Evolutionary conservation across 441 rosid species (phyloP), one percentile per base, ranked within the genome.

Genomic region (Mallotus japonicus): DNA sequence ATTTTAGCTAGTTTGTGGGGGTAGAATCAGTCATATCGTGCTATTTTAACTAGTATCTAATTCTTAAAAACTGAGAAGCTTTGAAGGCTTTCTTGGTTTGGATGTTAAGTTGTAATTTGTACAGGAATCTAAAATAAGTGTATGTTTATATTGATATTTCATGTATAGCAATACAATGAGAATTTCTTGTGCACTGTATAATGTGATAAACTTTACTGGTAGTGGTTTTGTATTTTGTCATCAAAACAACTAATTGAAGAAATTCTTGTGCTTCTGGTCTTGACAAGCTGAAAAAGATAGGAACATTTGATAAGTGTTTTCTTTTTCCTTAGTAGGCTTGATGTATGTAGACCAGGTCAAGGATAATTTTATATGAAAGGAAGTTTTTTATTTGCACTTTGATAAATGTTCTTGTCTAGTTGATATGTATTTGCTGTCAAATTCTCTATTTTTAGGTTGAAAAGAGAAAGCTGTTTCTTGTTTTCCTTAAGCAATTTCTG

Each of bases 401-500:
- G 40, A 62, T 63, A 15, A 46, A 6, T 19, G 0, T 24, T 47
- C 16, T 44, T 65, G 13, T 57, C 12, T 24, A 37, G 50, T 47
- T 71, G 46, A 50, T 60, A 24, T 20, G 66, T 56, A 19, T 37
- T 62, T 59, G 3, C 49, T 68, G 63, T 59, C 13, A 16, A 49
- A 55, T 79, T 53, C 49, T 72, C 67, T 73, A 63, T 62, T 78
- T 74, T 64, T 82, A 88, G 96, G 92, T 69, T 78, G 92, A 88
- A 77, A 88, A 86, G 84, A 83, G 75, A 73, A 87, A 82, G 84
- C 55, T 76, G 72, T 84, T 87, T 70, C 85, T 79, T 76, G 82
- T 87, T 73, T 87, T 90, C 83, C 86, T 88, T 71, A 80, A 86
- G 86, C 89, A 88, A 80, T 88, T 90, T 77, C 71, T 88, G 61